Percentiles rank a stretch among this genome's conserved stretches.
phyloP scores from a whole-genome alignment of 495 filamentous ascomycete genomes.

The Hypoxylon perforatum region DNA sequence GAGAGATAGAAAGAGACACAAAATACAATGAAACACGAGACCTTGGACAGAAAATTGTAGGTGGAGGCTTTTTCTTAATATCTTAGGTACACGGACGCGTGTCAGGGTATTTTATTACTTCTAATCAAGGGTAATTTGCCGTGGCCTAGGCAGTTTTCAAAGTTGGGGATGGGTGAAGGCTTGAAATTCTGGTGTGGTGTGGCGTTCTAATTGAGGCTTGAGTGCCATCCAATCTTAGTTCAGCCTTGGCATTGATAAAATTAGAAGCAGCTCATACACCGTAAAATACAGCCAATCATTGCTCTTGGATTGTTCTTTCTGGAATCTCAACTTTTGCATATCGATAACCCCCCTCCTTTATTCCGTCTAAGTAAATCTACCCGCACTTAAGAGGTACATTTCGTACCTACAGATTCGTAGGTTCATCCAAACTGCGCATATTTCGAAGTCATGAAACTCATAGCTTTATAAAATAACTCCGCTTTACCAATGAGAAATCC shows the following conservation, averaged over 20 bases:
- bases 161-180: neutral
- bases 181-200: slow-evolving; percentile 9
- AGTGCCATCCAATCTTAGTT: slow-evolving; percentile 28
- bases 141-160: slow-evolving; percentile 18
- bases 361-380: too few relatives aligned
- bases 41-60: neutral
- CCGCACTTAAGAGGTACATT: too few relatives aligned
- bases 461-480: too few relatives aligned
- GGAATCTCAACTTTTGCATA: slow-evolving; percentile 8
- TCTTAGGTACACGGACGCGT: slow-evolving; percentile 19
- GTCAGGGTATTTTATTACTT: slow-evolving; percentile 25
- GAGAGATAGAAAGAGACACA: neutral
- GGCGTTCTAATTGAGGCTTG: slow-evolving; percentile 32
- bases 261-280: slow-evolving; percentile 23
- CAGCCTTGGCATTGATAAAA: slow-evolving; percentile 31
- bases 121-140: slow-evolving; percentile 29
- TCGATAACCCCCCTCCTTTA: neutral
- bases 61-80: neutral
- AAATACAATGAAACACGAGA: neutral
- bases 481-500: too few relatives aligned
- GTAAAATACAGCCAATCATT: slow-evolving; percentile 14
- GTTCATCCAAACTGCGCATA: too few relatives aligned
- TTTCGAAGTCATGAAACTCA: too few relatives aligned
- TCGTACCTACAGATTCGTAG: too few relatives aligned
- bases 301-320: slow-evolving; percentile 3